phyloP scores from a whole-genome alignment of 2,329 filamentous ascomycete genomes.

The Coniella vitis region DNA sequence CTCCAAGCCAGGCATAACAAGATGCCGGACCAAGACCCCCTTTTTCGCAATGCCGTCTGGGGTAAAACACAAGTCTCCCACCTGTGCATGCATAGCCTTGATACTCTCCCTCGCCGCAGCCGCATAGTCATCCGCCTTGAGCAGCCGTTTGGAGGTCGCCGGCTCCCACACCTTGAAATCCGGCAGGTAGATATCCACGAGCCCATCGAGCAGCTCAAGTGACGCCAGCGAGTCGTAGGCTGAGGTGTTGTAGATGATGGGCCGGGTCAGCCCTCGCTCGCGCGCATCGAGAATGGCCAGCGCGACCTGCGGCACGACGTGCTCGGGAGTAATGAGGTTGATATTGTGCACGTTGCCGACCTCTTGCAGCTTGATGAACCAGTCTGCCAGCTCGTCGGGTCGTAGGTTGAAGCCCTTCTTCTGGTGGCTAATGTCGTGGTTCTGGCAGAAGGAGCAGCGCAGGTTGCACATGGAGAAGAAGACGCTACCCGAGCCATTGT shows the following conservation, averaged over 20 bases:
- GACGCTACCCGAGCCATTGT: conserved; percentile 71
- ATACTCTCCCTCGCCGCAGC: conserved; percentile 68
- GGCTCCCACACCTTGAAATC: conserved; percentile 80
- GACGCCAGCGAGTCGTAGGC: conserved; percentile 72
- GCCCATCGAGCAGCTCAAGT: conserved; percentile 64
- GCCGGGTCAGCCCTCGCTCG: conserved; percentile 61
- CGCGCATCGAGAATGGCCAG: conserved; percentile 68
- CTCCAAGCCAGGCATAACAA: conserved; percentile 79
- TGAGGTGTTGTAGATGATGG: conserved; percentile 80
- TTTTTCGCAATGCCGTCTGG: conserved; percentile 73
- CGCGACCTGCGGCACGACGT: conserved; percentile 77
- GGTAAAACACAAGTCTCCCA: conserved; percentile 78
- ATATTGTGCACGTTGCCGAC: conserved; percentile 83
- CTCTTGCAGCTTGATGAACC: conserved; percentile 77
- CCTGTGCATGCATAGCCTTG: conserved; percentile 72
- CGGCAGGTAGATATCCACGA: conserved; percentile 81
- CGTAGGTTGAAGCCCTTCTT: conserved; percentile 74
- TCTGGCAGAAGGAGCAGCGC: conserved; percentile 72
- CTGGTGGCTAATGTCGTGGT: conserved; percentile 76
- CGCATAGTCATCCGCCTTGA: conserved; percentile 75
- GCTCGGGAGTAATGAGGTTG: conserved; percentile 80
- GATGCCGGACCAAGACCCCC: conserved; percentile 68
- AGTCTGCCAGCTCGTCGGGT: conserved; percentile 68
- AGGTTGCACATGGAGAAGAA: conserved; percentile 70
- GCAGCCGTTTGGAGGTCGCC: conserved; percentile 58